Evolutionary conservation across 169 alveolate species (phyloP).

Genomic region (Theileria luwenshuni): DNA sequence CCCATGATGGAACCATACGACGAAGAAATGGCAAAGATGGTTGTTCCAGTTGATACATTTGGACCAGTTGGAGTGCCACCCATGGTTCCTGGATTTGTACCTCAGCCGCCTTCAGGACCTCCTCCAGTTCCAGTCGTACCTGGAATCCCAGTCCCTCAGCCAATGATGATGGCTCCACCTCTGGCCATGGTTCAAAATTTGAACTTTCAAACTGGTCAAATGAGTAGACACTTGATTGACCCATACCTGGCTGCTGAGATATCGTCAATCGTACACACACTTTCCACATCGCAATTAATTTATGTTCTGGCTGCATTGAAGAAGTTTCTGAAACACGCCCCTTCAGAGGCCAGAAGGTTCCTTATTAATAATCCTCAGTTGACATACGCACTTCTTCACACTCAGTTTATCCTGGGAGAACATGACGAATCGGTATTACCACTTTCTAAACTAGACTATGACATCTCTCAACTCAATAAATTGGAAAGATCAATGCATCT

Average conservation of each 20-base stretch:
- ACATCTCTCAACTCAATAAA: constrained; percentile 45
- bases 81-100: not conserved
- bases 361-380: constrained; percentile 66
- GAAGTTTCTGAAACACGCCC: constrained; percentile 41
- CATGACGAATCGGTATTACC: constrained; percentile 44
- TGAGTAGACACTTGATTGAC: constrained; percentile 13
- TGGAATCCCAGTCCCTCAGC: not conserved
- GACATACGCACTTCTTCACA: constrained; percentile 60
- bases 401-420: constrained; percentile 62
- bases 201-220: not conserved
- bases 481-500: constrained; percentile 33
- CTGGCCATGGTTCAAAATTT: constrained; percentile 27
- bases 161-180: not conserved
- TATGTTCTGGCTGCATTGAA: constrained; percentile 56
- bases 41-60: not conserved
- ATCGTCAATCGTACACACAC: constrained; percentile 64
- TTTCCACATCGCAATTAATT: constrained; percentile 59
- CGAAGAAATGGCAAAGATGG: constrained; percentile 18
- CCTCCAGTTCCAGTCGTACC: constrained; percentile 18
- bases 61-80: not conserved
- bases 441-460: constrained; percentile 30
- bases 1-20: constrained; percentile 9
- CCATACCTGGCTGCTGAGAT: constrained; percentile 70
- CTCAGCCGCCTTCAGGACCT: constrained; percentile 26
- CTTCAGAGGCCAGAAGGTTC: constrained; percentile 45